Conservation (phyloP, 148 eudicot genomes). For the Fagopyrum homotropicum region DNA sequence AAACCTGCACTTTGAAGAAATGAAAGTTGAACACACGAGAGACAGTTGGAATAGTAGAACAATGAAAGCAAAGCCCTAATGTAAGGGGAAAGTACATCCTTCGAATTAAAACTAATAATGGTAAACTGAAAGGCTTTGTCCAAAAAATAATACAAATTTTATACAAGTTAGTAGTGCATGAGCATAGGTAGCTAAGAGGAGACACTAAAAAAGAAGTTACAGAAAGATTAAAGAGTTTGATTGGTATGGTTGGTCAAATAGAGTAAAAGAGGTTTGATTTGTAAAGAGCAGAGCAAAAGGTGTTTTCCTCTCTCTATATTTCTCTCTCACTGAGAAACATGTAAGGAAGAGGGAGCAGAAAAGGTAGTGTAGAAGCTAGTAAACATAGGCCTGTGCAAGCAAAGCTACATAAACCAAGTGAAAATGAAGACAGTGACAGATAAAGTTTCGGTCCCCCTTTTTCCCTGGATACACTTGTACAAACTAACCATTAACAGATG, state of each 20-base stretch:
- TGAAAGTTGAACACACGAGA: conserved; percentile 10
- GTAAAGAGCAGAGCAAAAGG: conserved; percentile 30
- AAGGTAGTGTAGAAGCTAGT: conserved; percentile 32
- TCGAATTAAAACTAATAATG: conserved; percentile 18
- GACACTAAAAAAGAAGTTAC: background rate
- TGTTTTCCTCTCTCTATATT: conserved; percentile 22
- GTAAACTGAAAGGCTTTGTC: conserved; percentile 1
- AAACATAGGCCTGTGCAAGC: conserved; percentile 45
- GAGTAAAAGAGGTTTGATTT: background rate
- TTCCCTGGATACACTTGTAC: conserved; percentile 38
- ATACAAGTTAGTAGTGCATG: background rate
- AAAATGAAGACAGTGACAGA: conserved; percentile 55
- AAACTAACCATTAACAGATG: background rate
- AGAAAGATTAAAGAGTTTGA: background rate
- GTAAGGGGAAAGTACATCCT: conserved; percentile 24
- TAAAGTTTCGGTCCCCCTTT: conserved; percentile 51
- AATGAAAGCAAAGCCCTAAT: conserved; percentile 14
- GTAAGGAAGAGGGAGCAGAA: conserved; percentile 26
- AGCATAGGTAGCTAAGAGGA: background rate
- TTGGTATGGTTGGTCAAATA: conserved; percentile 6
- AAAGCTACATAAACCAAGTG: conserved; percentile 28
- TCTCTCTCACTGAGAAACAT: conserved; percentile 16
- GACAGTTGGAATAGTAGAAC: conserved; percentile 35
- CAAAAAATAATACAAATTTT: background rate
- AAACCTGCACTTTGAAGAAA: conserved; percentile 8